Evolutionary conservation across 139 green algal species (phyloP).

Genomic region (Parachlorella kessleri): DNA sequence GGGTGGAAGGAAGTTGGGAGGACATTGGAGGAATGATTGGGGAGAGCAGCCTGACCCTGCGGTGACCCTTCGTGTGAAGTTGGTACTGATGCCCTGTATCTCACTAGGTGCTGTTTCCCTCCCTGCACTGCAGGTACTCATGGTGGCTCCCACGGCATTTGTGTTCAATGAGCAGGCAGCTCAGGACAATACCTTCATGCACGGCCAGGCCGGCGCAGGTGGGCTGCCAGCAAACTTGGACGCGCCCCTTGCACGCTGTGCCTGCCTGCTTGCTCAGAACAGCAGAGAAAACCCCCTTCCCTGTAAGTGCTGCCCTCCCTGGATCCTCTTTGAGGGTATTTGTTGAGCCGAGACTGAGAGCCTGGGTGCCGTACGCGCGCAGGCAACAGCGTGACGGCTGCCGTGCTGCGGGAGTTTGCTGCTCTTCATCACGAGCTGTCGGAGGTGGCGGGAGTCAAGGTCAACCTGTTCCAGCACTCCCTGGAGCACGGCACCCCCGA

Average conservation of each 20-base stretch:
- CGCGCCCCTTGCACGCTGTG: neutral
- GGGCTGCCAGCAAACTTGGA: neutral
- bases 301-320: no score
- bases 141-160: slow-evolving; percentile 96
- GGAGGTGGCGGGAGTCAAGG: slow-evolving; percentile 63
- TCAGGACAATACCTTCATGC: slow-evolving; percentile 93
- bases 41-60: no score
- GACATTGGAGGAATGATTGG: no score
- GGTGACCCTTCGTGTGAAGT: no score
- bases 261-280: neutral
- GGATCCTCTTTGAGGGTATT: no score
- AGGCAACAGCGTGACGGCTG: slow-evolving; percentile 13
- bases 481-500: slow-evolving; percentile 88
- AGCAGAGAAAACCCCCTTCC: neutral
- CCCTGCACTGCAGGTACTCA: slow-evolving; percentile 81
- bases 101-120: no score
- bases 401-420: slow-evolving; percentile 81
- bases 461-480: slow-evolving; percentile 70
- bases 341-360: no score
- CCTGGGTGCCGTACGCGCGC: no score
- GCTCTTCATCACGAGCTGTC: slow-evolving; percentile 79
- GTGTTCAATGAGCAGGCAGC: slow-evolving; percentile 93
- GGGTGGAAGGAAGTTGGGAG: no score
- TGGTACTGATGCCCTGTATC: no score
- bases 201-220: slow-evolving; percentile 27